Percentiles rank a stretch among this genome's conserved stretches.
phyloP scores from a whole-genome alignment of 768 basidiomycete genomes.

The Rhodotorula diobovata region DNA sequence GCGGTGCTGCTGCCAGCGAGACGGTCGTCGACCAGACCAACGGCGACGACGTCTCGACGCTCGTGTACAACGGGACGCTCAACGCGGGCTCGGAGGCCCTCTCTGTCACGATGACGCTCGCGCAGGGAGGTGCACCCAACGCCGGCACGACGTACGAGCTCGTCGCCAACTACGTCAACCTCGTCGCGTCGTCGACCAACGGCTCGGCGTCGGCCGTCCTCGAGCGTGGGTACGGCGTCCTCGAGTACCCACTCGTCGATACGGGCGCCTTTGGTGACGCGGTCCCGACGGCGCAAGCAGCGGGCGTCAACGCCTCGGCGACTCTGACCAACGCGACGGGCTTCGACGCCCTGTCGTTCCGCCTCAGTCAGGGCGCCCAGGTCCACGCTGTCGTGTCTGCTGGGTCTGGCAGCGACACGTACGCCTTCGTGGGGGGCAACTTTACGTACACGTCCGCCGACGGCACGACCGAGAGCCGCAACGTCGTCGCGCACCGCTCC shows the following conservation, averaged over 20 bases:
- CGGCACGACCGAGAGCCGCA: conserved; percentile 54
- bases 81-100: conserved; percentile 63
- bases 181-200: conserved; percentile 60
- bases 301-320: conserved; percentile 21
- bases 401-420: not conserved
- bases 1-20: conserved; percentile 61
- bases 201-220: conserved; percentile 35
- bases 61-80: conserved; percentile 77
- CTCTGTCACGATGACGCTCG: conserved; percentile 70
- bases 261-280: conserved; percentile 47
- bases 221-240: conserved; percentile 70
- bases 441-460: conserved; percentile 57
- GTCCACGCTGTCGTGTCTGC: conserved; percentile 17
- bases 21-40: conserved; percentile 72
- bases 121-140: conserved; percentile 58
- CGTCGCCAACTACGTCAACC: conserved; percentile 79
- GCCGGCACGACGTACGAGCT: conserved; percentile 68
- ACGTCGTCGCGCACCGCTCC: conserved; percentile 66
- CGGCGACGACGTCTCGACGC: conserved; percentile 56
- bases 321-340: conserved; percentile 35
- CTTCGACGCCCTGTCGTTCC: conserved; percentile 38
- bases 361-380: conserved; percentile 16
- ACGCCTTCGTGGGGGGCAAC: conserved; percentile 56
- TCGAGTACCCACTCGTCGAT: conserved; percentile 71
- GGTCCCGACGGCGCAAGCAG: conserved; percentile 11